Evolutionary conservation across 495 filamentous ascomycete genomes (phyloP), one percentile per base, ranked within the genome.

Genomic region (Jackrogersella multiformis): DNA sequence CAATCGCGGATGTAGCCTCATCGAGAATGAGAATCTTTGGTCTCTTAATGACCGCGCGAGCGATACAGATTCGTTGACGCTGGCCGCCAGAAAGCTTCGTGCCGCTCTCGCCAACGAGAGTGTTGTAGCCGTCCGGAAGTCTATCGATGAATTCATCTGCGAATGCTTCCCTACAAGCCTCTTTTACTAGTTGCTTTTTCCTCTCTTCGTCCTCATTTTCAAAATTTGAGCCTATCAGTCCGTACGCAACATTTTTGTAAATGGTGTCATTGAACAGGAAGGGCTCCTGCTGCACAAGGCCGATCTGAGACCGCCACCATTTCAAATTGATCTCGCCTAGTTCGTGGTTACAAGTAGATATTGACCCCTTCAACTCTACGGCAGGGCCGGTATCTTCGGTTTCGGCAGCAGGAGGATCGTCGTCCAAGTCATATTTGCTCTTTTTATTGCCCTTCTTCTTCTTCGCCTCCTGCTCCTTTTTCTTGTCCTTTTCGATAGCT

Each of bases 1-100:
- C 92, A n/a, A 96, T 80, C 20, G 91, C 89, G 72, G 87, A 88
- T 2, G 92, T 96, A 4, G 91, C 91, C 71, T 97, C 93, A 73
- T 96, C 93, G 52, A 97, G 79, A 15, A 97, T 88, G 20, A 97
- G 78, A 32, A 97, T 88, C 39, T 89, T 88, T 0, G 91, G 89
- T 57, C 93, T 84, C 53, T 88, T 87, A 13, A 97, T 77, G 32
- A 88, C 85, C 10, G 89, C 88, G 57, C 90, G 78, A 35, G 90
- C 90, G 56, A 93, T 87, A 23, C 88, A 89, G 15, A 92, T 80
- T 26, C 90, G 78, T 70, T 93, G 90, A 54, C 86, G 88, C 74
- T 87, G 84, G 6, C 85, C 85, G 15, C 83, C 83, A 0, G 78
- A 82, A 5, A 87, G 76, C 60, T 85, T 87, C 67, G 75, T 73